phyloP scores from a whole-genome alignment of 2,329 filamentous ascomycete species.

The Alternaria ethzedia region DNA sequence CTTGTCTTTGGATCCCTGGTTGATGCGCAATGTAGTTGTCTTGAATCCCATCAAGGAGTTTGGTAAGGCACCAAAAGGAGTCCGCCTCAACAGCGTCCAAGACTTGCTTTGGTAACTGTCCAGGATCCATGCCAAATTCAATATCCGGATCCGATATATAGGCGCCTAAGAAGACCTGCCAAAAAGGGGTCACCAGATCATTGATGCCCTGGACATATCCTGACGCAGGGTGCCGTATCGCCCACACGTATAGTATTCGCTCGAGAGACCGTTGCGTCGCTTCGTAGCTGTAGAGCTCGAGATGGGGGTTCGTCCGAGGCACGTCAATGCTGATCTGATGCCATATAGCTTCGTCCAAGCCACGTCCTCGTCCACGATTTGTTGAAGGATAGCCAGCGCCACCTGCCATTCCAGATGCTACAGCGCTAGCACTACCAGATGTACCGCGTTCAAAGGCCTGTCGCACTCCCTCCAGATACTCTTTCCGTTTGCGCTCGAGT shows the following conservation, averaged over 20 bases:
- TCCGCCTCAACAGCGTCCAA: constrained; percentile 97
- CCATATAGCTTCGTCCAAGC: constrained; percentile 96
- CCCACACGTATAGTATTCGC: constrained; percentile 96
- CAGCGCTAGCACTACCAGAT: constrained; percentile 45
- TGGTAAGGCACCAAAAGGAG: constrained; percentile 97
- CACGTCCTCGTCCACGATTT: constrained; percentile 70
- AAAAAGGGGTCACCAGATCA: constrained; percentile 95
- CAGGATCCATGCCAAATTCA: constrained; percentile 94
- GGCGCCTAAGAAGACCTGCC: constrained; percentile 92
- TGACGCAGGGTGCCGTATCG: constrained; percentile 93
- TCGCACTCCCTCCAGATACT: constrained; percentile 90
- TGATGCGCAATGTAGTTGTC: constrained; percentile 99
- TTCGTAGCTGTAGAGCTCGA: constrained; percentile 93
- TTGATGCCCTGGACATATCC: constrained; percentile 99
- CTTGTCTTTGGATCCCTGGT: constrained; percentile 94
- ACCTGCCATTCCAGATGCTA: constrained; percentile 62
- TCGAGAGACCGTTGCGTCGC: constrained; percentile 94
- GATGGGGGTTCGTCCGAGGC: constrained; percentile 92
- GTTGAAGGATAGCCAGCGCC: constrained; percentile 49
- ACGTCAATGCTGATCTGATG: constrained; percentile 99
- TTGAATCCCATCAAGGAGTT: constrained; percentile 97
- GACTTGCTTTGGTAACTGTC: constrained; percentile 87
- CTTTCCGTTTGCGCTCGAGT: constrained; percentile 91
- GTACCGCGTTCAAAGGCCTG: constrained; percentile 67
- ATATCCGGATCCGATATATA: constrained; percentile 96